Conservation (phyloP, 306 rosid species). For the Sicyos edulis region DNA sequence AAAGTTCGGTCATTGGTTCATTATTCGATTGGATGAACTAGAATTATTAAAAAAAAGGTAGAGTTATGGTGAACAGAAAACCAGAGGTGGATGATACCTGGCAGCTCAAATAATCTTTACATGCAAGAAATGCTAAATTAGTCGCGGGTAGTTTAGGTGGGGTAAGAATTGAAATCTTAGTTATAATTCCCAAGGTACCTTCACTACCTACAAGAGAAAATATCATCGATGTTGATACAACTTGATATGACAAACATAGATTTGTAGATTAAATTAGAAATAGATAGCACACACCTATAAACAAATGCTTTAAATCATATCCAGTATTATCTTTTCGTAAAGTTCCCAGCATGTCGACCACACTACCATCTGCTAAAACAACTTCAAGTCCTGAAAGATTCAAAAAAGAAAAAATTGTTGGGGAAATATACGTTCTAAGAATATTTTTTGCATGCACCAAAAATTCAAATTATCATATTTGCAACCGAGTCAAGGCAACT, state of each 20-base stretch:
- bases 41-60: background rate
- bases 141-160: conserved; percentile 79
- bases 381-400: conserved; percentile 69
- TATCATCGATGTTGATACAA: conserved; percentile 22
- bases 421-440: conserved; percentile 18
- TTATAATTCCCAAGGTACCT: conserved; percentile 94
- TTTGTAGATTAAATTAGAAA: conserved; percentile 23
- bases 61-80: background rate
- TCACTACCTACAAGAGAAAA: conserved; percentile 71
- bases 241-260: background rate
- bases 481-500: background rate
- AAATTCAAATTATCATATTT: background rate
- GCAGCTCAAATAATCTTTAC: conserved; percentile 71
- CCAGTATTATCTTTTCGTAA: conserved; percentile 97
- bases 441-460: background rate
- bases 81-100: conserved; percentile 39
- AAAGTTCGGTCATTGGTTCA: background rate
- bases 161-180: conserved; percentile 86
- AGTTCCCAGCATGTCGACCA: conserved; percentile 84
- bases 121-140: conserved; percentile 79
- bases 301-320: conserved; percentile 84
- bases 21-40: background rate
- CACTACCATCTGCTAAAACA: conserved; percentile 86
- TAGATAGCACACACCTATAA: conserved; percentile 51
- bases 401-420: conserved; percentile 26